Conservation (phyloP, 73 alveolate species). For the Paramecium tetraurelia region DNA sequence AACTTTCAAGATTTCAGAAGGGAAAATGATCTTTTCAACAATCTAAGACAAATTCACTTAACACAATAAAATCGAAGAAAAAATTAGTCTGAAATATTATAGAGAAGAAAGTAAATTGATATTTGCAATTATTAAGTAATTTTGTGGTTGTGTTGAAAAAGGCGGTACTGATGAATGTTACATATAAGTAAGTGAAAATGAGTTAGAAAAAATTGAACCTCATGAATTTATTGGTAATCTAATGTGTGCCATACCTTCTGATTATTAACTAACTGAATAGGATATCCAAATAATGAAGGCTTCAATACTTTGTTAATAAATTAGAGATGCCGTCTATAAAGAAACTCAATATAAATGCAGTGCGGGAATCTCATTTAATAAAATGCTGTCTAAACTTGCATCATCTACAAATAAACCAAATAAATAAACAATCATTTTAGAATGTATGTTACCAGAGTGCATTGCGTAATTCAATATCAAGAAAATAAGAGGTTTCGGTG, state of each 20-base stretch:
- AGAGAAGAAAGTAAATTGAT: neutral
- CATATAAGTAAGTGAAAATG: neutral
- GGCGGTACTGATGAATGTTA: conserved; percentile 5
- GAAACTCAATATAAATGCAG: neutral
- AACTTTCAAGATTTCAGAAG: neutral
- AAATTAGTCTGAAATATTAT: neutral
- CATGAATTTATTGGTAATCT: neutral
- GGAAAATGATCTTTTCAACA: neutral
- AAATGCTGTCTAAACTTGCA: neutral
- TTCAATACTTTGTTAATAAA: neutral
- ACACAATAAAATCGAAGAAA: neutral
- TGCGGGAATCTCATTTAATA: neutral
- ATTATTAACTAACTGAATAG: neutral
- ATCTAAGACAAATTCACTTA: neutral
- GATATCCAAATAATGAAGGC: neutral
- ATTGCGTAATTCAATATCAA: neutral
- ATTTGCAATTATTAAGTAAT: neutral
- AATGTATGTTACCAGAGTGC: neutral
- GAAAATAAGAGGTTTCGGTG: neutral
- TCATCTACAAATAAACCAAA: neutral
- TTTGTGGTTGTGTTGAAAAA: neutral
- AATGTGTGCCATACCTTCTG: neutral
- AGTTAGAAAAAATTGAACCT: neutral
- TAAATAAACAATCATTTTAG: neutral
- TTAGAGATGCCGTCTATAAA: neutral